A percentile compares a stretch with the other conserved stretches of the same genome.
phyloP scores from a whole-genome alignment of 192 early-diverging fungal genomes.

The Thamnidium elegans region DNA sequence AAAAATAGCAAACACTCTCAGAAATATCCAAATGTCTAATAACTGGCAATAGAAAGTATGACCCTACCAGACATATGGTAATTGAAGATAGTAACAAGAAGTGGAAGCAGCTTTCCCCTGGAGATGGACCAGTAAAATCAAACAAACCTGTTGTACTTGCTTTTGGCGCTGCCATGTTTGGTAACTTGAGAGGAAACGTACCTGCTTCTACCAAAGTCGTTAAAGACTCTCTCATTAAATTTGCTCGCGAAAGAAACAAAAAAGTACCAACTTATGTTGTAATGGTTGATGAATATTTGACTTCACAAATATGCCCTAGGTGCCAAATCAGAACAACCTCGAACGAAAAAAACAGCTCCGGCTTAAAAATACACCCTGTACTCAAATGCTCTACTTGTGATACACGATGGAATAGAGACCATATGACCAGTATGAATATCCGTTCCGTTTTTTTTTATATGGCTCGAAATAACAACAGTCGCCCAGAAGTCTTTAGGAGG shows the following conservation, averaged over 20 bases:
- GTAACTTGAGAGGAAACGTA: neutral
- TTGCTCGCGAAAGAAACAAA: neutral
- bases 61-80: neutral
- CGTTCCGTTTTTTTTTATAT: neutral
- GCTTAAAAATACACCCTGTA: neutral
- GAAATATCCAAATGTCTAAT: neutral
- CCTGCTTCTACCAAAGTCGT: neutral
- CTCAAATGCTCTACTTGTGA: neutral
- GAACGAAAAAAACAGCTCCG: neutral
- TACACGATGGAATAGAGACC: neutral
- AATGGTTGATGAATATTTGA: neutral
- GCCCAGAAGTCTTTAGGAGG: too few relatives aligned
- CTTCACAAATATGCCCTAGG: neutral
- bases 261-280: neutral
- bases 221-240: neutral
- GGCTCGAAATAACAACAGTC: too few relatives aligned
- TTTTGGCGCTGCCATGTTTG: neutral
- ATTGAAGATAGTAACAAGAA: neutral
- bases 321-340: neutral
- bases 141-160: neutral
- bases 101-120: neutral
- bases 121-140: neutral
- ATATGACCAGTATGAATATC: constrained; percentile 1
- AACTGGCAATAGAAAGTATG: neutral
- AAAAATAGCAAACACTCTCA: neutral